phyloP scores from a whole-genome alignment of 495 filamentous ascomycete species.

The Podospora fimiseda region DNA sequence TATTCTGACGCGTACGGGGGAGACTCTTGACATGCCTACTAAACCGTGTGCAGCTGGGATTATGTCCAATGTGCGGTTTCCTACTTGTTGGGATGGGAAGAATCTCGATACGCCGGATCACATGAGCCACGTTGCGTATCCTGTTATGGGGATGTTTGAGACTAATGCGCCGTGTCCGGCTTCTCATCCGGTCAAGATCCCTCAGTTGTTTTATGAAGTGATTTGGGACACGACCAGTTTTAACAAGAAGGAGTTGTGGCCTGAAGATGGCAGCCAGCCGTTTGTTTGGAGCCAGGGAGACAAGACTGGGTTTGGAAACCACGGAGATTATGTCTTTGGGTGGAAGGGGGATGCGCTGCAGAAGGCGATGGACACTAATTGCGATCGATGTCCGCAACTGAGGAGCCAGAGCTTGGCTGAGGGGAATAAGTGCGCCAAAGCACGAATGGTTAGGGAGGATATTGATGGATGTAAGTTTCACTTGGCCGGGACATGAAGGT shows the following conservation, averaged over 20 bases:
- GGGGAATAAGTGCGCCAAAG: slow-evolving; percentile 29
- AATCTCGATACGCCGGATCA: slow-evolving; percentile 34
- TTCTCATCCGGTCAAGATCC: slow-evolving; percentile 29
- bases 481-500: not conserved
- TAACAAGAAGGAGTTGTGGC: slow-evolving; percentile 34
- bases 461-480: slow-evolving; percentile 36
- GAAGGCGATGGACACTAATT: slow-evolving; percentile 35
- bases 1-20: slow-evolving; percentile 26
- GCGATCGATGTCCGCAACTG: slow-evolving; percentile 32
- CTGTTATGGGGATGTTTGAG: slow-evolving; percentile 27
- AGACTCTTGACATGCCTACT: slow-evolving; percentile 29
- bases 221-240: slow-evolving; percentile 33
- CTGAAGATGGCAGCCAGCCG: slow-evolving; percentile 38
- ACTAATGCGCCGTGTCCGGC: slow-evolving; percentile 25
- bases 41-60: slow-evolving; percentile 33
- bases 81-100: slow-evolving; percentile 28
- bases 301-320: slow-evolving; percentile 32
- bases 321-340: slow-evolving; percentile 39
- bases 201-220: slow-evolving; percentile 40
- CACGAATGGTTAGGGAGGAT: slow-evolving; percentile 25
- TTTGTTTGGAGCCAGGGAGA: slow-evolving; percentile 44
- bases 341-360: slow-evolving; percentile 35
- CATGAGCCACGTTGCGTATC: slow-evolving; percentile 35
- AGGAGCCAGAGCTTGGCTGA: slow-evolving; percentile 29
- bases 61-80: slow-evolving; percentile 35